These are phyloP conservation scores for Arthrinium puccinioides DNA, from an alignment of 2,329 filamentous ascomycete genomes.

Conservation along the genomic window DNA sequence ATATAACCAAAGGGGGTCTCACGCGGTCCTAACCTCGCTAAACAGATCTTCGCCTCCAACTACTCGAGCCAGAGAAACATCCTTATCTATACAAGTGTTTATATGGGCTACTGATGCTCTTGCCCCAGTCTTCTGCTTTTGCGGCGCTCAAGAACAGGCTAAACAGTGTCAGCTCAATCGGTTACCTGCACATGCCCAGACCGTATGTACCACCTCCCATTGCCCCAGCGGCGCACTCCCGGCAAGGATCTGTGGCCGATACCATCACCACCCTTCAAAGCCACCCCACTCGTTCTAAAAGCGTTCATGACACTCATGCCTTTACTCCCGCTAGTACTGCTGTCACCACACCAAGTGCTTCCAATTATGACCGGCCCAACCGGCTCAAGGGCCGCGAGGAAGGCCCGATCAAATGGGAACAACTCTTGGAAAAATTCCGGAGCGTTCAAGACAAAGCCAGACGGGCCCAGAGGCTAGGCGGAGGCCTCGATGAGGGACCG, in stretches of 20 bases:
- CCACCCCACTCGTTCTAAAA: constrained; percentile 18
- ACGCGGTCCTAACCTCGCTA: neutral
- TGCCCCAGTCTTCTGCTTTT: constrained; percentile 97
- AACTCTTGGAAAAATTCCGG: constrained; percentile 91
- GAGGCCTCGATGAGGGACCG: constrained; percentile 39
- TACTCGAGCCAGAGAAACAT: constrained; percentile 90
- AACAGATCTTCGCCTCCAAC: constrained; percentile 82
- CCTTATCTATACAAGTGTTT: constrained; percentile 96
- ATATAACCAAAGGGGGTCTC: too few relatives aligned
- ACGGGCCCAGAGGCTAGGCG: constrained; percentile 55
- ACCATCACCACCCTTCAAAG: constrained; percentile 17
- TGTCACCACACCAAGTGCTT: constrained; percentile 28
- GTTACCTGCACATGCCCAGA: constrained; percentile 79
- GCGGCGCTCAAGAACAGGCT: constrained; percentile 92
- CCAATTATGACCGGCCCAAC: constrained; percentile 65
- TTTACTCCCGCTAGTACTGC: constrained; percentile 9
- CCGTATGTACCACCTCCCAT: constrained; percentile 51
- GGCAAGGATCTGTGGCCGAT: constrained; percentile 26
- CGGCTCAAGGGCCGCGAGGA: constrained; percentile 77
- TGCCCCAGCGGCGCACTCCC: constrained; percentile 20
- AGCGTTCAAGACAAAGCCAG: constrained; percentile 81
- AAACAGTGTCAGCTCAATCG: constrained; percentile 95
- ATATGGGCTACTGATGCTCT: constrained; percentile 92
- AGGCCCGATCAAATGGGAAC: constrained; percentile 79
- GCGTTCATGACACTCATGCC: constrained; percentile 27